phyloP scores from a whole-genome alignment of 768 basidiomycete genomes.

The Boletus eberwhitei region DNA sequence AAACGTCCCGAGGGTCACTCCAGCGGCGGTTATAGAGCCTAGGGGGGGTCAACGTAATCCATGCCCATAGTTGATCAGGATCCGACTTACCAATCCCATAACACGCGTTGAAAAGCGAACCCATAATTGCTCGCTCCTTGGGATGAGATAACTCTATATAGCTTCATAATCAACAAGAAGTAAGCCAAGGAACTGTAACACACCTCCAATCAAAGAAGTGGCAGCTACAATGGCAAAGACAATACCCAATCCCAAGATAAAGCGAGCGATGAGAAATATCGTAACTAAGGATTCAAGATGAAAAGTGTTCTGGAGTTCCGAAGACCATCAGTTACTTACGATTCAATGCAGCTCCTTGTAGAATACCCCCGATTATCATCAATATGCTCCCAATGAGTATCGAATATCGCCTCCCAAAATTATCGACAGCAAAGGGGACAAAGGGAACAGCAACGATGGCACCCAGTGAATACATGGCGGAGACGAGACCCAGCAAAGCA shows the following conservation, averaged over 20 bases:
- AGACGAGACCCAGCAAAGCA: conserved; percentile 53
- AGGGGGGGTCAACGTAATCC: neutral
- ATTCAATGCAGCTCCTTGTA: conserved; percentile 11
- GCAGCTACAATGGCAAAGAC: neutral
- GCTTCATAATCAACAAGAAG: neutral
- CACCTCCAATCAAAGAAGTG: conserved; percentile 5
- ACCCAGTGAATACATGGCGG: conserved; percentile 57
- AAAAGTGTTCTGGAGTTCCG: neutral
- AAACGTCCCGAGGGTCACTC: conserved; percentile 61
- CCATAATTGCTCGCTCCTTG: conserved; percentile 8
- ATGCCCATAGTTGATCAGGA: neutral
- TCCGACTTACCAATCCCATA: conserved; percentile 4
- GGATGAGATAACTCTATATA: conserved; percentile 6
- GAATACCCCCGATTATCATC: conserved; percentile 1
- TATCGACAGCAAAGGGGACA: conserved; percentile 3
- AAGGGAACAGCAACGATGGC: conserved; percentile 51
- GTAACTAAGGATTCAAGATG: neutral
- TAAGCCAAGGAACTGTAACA: neutral
- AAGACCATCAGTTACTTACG: neutral
- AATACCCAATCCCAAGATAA: neutral
- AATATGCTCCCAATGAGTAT: conserved; percentile 9
- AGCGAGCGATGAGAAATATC: conserved; percentile 8
- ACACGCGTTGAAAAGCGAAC: neutral
- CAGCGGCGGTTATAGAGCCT: conserved; percentile 38
- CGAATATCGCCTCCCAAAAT: conserved; percentile 5